Percentiles rank a stretch among this genome's conserved stretches.
These are phyloP conservation scores for Termitomyces sp. DNA, from an alignment of 768 basidiomycete genomes.

Conservation along the genomic window DNA sequence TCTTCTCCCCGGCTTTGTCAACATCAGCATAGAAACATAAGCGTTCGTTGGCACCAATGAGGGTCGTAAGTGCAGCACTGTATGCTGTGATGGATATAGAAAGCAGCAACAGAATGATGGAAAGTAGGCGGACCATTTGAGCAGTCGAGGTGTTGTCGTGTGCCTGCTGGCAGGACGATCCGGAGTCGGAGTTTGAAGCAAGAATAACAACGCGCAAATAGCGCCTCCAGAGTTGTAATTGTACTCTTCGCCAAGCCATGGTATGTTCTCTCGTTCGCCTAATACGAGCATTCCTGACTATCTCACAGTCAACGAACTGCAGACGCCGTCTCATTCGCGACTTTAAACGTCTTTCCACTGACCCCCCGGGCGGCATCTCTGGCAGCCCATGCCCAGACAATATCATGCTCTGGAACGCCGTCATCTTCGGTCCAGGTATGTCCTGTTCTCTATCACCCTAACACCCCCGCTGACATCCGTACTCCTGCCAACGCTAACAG, in stretches of 20 bases:
- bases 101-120: constrained; percentile 28
- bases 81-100: constrained; percentile 28
- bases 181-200: constrained; percentile 10
- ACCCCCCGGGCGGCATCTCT: constrained; percentile 94
- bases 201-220: background rate
- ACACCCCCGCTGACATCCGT: background rate
- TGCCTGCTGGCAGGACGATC: constrained; percentile 8
- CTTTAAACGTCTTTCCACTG: constrained; percentile 91
- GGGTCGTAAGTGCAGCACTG: constrained; percentile 74
- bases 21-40: constrained; percentile 95
- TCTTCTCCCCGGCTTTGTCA: constrained; percentile 92
- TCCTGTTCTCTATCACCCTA: constrained; percentile 3
- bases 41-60: constrained; percentile 72
- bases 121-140: constrained; percentile 6
- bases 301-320: constrained; percentile 83
- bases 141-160: background rate
- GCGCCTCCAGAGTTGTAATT: background rate
- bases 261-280: background rate
- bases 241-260: constrained; percentile 1
- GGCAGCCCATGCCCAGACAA: constrained; percentile 97
- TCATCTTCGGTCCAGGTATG: constrained; percentile 97
- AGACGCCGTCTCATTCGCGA: constrained; percentile 95
- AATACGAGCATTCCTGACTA: background rate
- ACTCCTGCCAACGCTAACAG: constrained; percentile 32
- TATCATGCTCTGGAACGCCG: constrained; percentile 99